A percentile compares a stretch with the other conserved stretches of the same genome.
phyloP scores from a whole-genome alignment of 1,139 yeast species.

The Zygoascus meyerae region DNA sequence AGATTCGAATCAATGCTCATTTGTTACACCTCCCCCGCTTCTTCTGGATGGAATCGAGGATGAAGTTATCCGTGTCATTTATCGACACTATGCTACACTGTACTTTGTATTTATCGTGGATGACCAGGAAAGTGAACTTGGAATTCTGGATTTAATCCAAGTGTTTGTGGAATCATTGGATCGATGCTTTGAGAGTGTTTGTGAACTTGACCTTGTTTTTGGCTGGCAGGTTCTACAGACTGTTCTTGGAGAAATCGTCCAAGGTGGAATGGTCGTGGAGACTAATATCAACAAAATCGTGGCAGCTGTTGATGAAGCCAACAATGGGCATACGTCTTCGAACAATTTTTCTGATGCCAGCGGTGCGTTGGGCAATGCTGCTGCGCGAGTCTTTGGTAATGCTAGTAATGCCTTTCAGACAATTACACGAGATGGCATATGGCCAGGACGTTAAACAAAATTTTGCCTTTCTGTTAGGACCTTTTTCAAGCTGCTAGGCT shows the following conservation, averaged over 20 bases:
- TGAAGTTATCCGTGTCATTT: slow-evolving; percentile 81
- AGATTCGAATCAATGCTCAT: slow-evolving; percentile 68
- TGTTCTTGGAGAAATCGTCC: slow-evolving; percentile 78
- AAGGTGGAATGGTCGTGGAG: slow-evolving; percentile 99
- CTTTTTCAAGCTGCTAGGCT: too few species aligned
- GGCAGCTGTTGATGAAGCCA: slow-evolving; percentile 48
- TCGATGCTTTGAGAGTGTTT: slow-evolving; percentile 86
- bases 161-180: slow-evolving; percentile 95
- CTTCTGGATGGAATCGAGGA: slow-evolving; percentile 42
- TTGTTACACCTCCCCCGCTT: slow-evolving; percentile 72
- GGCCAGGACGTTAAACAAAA: slow-evolving; percentile 32
- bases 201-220: slow-evolving; percentile 90
- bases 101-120: slow-evolving; percentile 94
- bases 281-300: slow-evolving; percentile 80
- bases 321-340: slow-evolving; percentile 24
- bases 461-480: too few species aligned
- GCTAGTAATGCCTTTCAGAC: slow-evolving; percentile 43
- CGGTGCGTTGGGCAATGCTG: slow-evolving; percentile 17
- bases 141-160: slow-evolving; percentile 87
- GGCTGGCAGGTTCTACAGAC: slow-evolving; percentile 97
- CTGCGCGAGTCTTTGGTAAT: slow-evolving; percentile 32
- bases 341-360: slow-evolving; percentile 17
- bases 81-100: slow-evolving; percentile 89
- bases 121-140: slow-evolving; percentile 91
- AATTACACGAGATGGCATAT: slow-evolving; percentile 42